Percentiles rank a stretch among this genome's conserved stretches.
Evolutionary conservation across 306 rosid genomes (phyloP).

Genomic region (Trichosanthes truncata): DNA sequence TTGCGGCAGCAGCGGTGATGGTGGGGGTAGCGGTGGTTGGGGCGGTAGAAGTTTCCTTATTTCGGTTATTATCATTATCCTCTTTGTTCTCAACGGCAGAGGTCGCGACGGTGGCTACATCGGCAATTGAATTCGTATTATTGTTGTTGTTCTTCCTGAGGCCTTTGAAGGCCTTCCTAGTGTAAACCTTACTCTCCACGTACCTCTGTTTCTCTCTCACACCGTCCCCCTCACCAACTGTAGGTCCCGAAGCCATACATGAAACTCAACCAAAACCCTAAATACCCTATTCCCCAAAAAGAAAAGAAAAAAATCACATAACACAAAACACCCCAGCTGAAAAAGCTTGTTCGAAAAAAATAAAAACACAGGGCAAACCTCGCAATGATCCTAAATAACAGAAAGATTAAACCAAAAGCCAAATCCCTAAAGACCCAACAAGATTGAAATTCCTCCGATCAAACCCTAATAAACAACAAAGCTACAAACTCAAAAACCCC

Average conservation of each 20-base stretch:
- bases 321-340: constrained; percentile 17
- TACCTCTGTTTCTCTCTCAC: constrained; percentile 44
- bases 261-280: constrained; percentile 54
- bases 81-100: not conserved
- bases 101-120: not conserved
- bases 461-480: not conserved
- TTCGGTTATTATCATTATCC: not conserved
- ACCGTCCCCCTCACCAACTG: constrained; percentile 57
- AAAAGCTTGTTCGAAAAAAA: not conserved
- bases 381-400: constrained; percentile 12
- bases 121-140: constrained; percentile 4
- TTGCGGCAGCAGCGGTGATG: not conserved
- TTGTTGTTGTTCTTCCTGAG: constrained; percentile 26
- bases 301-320: not conserved
- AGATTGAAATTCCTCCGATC: constrained; percentile 2
- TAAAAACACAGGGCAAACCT: constrained; percentile 9
- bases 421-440: constrained; percentile 1
- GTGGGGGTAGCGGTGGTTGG: not conserved
- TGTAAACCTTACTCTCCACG: constrained; percentile 56
- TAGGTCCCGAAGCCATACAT: constrained; percentile 93
- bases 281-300: constrained; percentile 15
- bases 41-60: not conserved
- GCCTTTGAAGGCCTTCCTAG: constrained; percentile 54
- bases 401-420: not conserved
- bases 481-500: not conserved